These are phyloP conservation scores for Diospyros kaki DNA, from an alignment of 148 eudicot genomes.

Conservation along the genomic window DNA sequence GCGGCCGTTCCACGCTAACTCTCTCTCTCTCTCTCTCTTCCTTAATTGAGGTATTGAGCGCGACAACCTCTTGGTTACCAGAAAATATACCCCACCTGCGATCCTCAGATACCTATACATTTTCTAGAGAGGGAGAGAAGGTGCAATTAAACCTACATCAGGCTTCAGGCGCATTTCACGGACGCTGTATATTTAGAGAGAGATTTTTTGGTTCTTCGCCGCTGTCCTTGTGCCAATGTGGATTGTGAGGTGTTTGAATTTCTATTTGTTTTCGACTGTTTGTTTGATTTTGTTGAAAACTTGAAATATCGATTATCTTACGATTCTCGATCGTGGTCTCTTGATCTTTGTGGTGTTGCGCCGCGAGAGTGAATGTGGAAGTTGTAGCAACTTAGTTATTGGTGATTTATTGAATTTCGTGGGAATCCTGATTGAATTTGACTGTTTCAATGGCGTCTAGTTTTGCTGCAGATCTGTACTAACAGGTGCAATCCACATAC, in stretches of 20 bases:
- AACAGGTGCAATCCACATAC: not conserved
- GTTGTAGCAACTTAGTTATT: not conserved
- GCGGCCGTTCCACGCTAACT: conserved; percentile 15
- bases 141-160: not conserved
- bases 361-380: not conserved
- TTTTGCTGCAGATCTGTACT: conserved; percentile 13
- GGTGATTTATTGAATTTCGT: conserved; percentile 16
- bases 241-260: not conserved
- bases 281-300: no score
- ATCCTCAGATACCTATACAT: not conserved
- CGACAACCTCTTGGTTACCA: not conserved
- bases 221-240: conserved; percentile 6
- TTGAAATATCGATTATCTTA: not conserved
- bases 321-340: not conserved
- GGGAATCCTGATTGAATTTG: not conserved
- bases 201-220: not conserved
- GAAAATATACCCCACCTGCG: conserved; percentile 8
- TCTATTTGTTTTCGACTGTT: no score
- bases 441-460: conserved; percentile 2
- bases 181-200: conserved; percentile 4
- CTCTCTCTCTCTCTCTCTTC: not conserved
- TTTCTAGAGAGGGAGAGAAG: not conserved
- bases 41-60: not conserved
- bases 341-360: not conserved
- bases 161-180: conserved; percentile 9